A percentile compares a stretch with the other conserved stretches of the same genome.
Conservation (phyloP, 2,329 filamentous ascomycete genomes). For the Periconia sp. region DNA sequence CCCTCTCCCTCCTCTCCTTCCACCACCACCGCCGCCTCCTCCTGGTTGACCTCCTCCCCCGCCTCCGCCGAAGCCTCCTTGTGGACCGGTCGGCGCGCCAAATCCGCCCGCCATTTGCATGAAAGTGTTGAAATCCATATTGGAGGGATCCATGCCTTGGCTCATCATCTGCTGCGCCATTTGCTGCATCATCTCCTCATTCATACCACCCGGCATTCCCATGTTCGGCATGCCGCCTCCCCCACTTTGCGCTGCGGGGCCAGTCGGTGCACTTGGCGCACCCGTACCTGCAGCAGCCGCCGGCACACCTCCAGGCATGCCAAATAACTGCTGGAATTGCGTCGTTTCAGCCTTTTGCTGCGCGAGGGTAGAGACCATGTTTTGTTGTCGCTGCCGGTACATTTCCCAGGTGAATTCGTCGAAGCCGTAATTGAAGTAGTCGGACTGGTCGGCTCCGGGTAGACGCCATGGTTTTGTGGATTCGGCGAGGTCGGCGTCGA, state of each 20-base stretch:
- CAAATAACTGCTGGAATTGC: conserved; percentile 66
- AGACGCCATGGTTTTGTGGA: conserved; percentile 92
- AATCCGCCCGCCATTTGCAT: conserved; percentile 43
- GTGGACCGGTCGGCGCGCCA: conserved; percentile 23
- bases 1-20: conserved; percentile 33
- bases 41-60: conserved; percentile 35
- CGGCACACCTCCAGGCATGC: conserved; percentile 30
- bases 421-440: conserved; percentile 99
- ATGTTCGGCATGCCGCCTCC: too few species aligned
- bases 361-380: conserved; percentile 75
- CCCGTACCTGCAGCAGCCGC: conserved; percentile 21
- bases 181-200: conserved; percentile 64
- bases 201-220: conserved; percentile 42
- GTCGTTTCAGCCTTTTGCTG: conserved; percentile 76
- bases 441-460: conserved; percentile 90
- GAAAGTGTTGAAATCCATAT: conserved; percentile 42
- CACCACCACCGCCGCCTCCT: conserved; percentile 36
- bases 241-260: conserved; percentile 34
- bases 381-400: conserved; percentile 88
- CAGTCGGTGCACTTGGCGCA: conserved; percentile 33
- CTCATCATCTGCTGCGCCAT: conserved; percentile 61
- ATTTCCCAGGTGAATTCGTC: conserved; percentile 98
- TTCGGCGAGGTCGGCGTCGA: conserved; percentile 64
- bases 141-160: conserved; percentile 50
- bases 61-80: conserved; percentile 31